Percentiles rank a stretch among this genome's conserved stretches.
Evolutionary conservation across 2,329 filamentous ascomycete genomes (phyloP).

Genomic region (Aspergillus jensenii): DNA sequence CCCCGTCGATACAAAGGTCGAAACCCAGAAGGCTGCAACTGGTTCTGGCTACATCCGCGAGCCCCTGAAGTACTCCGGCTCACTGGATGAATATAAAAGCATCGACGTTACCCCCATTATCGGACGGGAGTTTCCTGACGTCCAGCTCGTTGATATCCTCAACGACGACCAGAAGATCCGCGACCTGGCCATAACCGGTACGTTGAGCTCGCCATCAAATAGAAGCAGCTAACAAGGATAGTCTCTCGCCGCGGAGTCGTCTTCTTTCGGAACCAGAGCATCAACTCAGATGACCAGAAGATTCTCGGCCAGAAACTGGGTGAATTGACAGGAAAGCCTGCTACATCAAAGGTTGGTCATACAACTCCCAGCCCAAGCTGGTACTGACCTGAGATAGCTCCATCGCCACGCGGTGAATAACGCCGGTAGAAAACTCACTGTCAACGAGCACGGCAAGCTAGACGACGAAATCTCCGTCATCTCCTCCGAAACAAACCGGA

Average conservation of each 20-base stretch:
- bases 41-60: not conserved
- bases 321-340: constrained; percentile 59
- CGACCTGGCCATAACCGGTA: constrained; percentile 68
- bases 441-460: not conserved
- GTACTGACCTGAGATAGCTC: no score
- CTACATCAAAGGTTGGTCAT: constrained; percentile 43
- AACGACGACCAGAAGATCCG: constrained; percentile 64
- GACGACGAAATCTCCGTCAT: constrained; percentile 9
- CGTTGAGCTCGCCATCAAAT: not conserved
- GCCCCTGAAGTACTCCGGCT: constrained; percentile 24
- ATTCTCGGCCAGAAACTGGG: constrained; percentile 61
- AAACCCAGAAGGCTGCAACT: not conserved
- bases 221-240: constrained; percentile 26
- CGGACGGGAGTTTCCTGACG: constrained; percentile 41
- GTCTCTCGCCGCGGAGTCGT: constrained; percentile 69
- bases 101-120: constrained; percentile 46
- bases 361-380: no score
- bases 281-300: constrained; percentile 66
- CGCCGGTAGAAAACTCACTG: not conserved
- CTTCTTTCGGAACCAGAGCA: constrained; percentile 62
- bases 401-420: constrained; percentile 1
- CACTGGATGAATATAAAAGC: constrained; percentile 40
- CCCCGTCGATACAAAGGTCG: not conserved
- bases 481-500: constrained; percentile 4
- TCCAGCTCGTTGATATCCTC: constrained; percentile 50